Base-by-base conservation (phyloP, 1,139 yeast species). In the Hemisphaericaspora xylofermentans region DNA sequence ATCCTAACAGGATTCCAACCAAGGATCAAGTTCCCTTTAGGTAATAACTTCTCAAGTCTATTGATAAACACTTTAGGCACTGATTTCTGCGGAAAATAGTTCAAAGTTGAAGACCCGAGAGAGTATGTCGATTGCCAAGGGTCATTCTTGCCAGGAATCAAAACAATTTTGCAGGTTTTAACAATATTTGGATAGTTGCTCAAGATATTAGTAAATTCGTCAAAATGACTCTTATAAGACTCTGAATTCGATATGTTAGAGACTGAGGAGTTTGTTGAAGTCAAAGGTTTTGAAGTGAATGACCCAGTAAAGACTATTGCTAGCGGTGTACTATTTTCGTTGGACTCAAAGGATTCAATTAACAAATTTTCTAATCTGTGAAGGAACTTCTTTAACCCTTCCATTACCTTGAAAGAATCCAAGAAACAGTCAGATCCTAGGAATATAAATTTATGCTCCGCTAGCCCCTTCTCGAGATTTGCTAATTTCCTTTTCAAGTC, bases 91-190 rank as follows among this genome's bases (percentile, higher is more conserved):
- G 98, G 98, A 69, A 88, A 77, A 24, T 75, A 57, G 9, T 76
- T 62, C 33, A 84, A 70, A 17, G 80, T 69, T 0, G 88, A 74
- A 8, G 70, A 59, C 2, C 94, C 94, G 33, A 84, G 70, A 0
- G 87, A 76, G 39, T 76, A 77, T 35, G 84, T 72, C 0, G 94
- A 80, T 36, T 82, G 82, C 98, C 98, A 93, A 0, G 97, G 97
- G 60, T 93, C 98, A 51, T 88, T 85, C 34, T 80, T 80, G 0
- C 98, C 98, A 0, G 98, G 97, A 1, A 91, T 69, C 45, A 93
- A 76, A 2, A 87, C 64, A 38, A 88, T 63, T 34, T 79, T 77
- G 33, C 68, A 62, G n/a, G 49, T 44, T 24, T 53, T 52, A 6
- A 67, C 54, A 25, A 71, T 54, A 18, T 56, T 53, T 1, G 74